Evolutionary conservation across 805 yeast species (phyloP).

Genomic region (Candida schatavii): DNA sequence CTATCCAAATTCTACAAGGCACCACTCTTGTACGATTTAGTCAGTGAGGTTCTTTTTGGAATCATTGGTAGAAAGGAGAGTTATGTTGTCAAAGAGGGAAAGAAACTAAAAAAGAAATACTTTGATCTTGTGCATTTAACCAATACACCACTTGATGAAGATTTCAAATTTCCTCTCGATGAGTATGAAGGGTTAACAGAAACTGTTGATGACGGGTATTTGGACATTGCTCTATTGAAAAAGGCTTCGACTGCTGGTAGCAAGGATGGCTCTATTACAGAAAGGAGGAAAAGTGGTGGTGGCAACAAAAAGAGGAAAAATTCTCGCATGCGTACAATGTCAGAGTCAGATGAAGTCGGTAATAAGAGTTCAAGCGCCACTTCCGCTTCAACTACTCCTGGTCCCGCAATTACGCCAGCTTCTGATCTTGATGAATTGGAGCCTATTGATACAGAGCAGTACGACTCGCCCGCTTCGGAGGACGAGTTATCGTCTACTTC

Average conservation of each 20-base stretch:
- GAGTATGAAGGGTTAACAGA: constrained; percentile 55
- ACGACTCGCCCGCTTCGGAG: background rate
- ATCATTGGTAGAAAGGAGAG: constrained; percentile 68
- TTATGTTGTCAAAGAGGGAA: constrained; percentile 40
- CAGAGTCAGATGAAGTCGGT: background rate
- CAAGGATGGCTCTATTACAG: constrained; percentile 20
- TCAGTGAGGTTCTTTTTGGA: constrained; percentile 66
- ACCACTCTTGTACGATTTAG: constrained; percentile 67
- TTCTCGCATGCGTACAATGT: background rate
- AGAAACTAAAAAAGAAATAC: constrained; percentile 30
- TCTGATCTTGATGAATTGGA: constrained; percentile 2
- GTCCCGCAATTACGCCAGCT: too few relatives aligned
- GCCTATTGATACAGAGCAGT: constrained; percentile 3
- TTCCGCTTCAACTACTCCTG: background rate
- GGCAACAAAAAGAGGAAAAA: background rate
- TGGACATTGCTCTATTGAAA: constrained; percentile 53
- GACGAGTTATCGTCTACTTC: background rate
- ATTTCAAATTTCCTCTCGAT: constrained; percentile 39
- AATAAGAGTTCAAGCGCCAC: background rate
- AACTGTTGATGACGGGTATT: constrained; percentile 63
- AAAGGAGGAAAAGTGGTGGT: constrained; percentile 8
- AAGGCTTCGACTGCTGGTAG: constrained; percentile 38
- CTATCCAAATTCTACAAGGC: constrained; percentile 65
- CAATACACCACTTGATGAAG: constrained; percentile 18
- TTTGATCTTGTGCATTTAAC: constrained; percentile 23